These are phyloP conservation scores for Cymbopogon citratus DNA, from an alignment of 176 grass and related monocot species.

Conservation along the genomic window DNA sequence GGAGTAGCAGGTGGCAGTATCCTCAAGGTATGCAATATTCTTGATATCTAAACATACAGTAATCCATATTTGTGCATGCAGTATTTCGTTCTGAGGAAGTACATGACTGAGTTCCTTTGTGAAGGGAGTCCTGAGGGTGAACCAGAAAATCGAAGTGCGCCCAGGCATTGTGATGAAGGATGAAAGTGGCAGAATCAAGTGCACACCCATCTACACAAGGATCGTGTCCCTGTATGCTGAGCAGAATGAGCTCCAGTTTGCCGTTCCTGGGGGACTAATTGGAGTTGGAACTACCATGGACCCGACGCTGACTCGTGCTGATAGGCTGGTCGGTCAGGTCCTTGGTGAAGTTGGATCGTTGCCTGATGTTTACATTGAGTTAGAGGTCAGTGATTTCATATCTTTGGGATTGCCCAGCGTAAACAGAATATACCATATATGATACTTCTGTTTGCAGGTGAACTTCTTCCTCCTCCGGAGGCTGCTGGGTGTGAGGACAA, in stretches of 20 bases:
- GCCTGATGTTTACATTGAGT: slow-evolving; percentile 65
- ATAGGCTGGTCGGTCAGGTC: slow-evolving; percentile 77
- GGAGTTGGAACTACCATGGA: slow-evolving; percentile 81
- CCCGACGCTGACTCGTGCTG: slow-evolving; percentile 64
- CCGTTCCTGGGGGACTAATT: slow-evolving; percentile 72
- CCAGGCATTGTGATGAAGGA: no score
- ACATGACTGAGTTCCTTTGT: no score
- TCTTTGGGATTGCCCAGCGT: background rate
- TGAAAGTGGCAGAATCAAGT: slow-evolving; percentile 53
- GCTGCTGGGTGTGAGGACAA: slow-evolving; percentile 80
- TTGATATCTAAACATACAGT: background rate
- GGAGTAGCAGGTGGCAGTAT: slow-evolving; percentile 94
- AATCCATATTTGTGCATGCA: no score
- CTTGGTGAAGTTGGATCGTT: slow-evolving; percentile 68
- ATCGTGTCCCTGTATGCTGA: slow-evolving; percentile 72
- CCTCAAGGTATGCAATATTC: slow-evolving; percentile 32
- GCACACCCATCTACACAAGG: slow-evolving; percentile 72
- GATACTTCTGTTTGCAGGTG: slow-evolving; percentile 29
- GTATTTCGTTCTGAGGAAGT: no score
- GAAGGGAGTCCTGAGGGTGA: no score
- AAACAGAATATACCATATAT: background rate
- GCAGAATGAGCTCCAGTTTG: slow-evolving; percentile 80
- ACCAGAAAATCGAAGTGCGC: no score
- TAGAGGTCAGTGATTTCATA: slow-evolving; percentile 47
- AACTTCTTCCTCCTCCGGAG: slow-evolving; percentile 89